Conservation (phyloP, 805 yeast species). For the Candida ipomoeae region DNA sequence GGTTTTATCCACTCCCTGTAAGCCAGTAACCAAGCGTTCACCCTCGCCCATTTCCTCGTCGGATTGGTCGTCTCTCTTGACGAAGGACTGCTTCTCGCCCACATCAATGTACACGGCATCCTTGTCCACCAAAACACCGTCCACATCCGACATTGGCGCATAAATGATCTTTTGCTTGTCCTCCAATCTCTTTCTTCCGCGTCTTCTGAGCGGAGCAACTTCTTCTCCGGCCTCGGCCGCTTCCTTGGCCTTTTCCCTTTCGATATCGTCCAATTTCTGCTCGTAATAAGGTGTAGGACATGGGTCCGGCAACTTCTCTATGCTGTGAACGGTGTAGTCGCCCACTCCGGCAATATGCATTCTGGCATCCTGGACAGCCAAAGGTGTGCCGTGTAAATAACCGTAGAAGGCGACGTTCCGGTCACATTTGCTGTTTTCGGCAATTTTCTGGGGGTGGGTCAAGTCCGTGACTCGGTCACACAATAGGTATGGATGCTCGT, state of each 20-base stretch:
- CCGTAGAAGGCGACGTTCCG: slow-evolving; percentile 91
- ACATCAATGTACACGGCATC: slow-evolving; percentile 96
- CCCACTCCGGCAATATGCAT: slow-evolving; percentile 97
- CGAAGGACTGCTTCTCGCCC: slow-evolving; percentile 51
- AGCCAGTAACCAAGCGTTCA: slow-evolving; percentile 74
- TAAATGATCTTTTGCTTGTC: slow-evolving; percentile 91
- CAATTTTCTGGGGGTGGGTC: slow-evolving; percentile 84
- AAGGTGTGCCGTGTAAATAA: slow-evolving; percentile 89
- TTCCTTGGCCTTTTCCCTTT: slow-evolving; percentile 64
- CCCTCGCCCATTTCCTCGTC: slow-evolving; percentile 78
- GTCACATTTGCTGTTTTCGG: slow-evolving; percentile 76
- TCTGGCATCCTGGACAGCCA: slow-evolving; percentile 61
- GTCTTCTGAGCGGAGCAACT: slow-evolving; percentile 43
- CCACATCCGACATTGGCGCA: slow-evolving; percentile 99
- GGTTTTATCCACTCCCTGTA: slow-evolving; percentile 66
- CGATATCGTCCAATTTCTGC: slow-evolving; percentile 76
- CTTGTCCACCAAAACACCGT: slow-evolving; percentile 93
- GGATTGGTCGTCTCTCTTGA: slow-evolving; percentile 27
- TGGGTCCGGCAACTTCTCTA: slow-evolving; percentile 94
- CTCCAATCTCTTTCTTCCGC: slow-evolving; percentile 84
- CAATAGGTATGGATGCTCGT: slow-evolving; percentile 91
- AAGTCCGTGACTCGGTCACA: slow-evolving; percentile 91
- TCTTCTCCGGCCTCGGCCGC: slow-evolving; percentile 60
- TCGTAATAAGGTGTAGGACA: slow-evolving; percentile 96
- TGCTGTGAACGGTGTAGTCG: slow-evolving; percentile 68